Base-by-base conservation (phyloP, 73 alveolate species). In the Tetrahymena borealis region DNA sequence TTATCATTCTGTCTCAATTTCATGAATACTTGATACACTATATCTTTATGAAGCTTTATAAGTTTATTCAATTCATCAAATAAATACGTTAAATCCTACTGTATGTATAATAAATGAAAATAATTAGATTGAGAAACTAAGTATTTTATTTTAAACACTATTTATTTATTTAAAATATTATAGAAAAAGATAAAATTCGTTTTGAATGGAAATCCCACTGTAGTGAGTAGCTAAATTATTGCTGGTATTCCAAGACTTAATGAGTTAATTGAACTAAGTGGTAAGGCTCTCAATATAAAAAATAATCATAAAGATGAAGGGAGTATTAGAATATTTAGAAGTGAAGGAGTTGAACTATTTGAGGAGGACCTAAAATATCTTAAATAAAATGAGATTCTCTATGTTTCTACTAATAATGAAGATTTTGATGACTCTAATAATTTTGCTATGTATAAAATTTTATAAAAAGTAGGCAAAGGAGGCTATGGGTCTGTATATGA, bases 401-500 rank as follows among this genome's bases (percentile, higher is more conserved):
- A 60, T n/a, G 28, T 60, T 18, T 60, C 85, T 15, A 32, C 85
- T 24, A 60, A 60, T 35, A 60, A 60, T 24, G 95, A 92, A 35
- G 92, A 92, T 31, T 78, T 28, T 90, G 94, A 91, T 11, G 78
- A 78, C 12, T 78, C 43, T 20, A 90, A 40, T 90, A 38, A 40
- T 20, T 32, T 78, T 28, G 91, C 90, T 1, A 90, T 37, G 39
- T 93, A 93, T 37, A 90, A 93, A 20, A 90, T 90, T 1, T 32
- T 93, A 32, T 39, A 78, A 90, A 90, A 39, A 90, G 91, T 93
- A 1, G 96, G 96, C 31, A 93, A 79, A 39, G 96, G 96, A 13
- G 96, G 96, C 2, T 93, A 33, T 78, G 96, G 96, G 3, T 13
- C 91, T 0, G 94, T 93, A 20, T 93, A 78, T 93, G 85, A 40